A percentile compares a stretch with the other conserved stretches of the same genome.
Conservation (phyloP, 257 asterid genomes). For the Lycium ferocissimum region DNA sequence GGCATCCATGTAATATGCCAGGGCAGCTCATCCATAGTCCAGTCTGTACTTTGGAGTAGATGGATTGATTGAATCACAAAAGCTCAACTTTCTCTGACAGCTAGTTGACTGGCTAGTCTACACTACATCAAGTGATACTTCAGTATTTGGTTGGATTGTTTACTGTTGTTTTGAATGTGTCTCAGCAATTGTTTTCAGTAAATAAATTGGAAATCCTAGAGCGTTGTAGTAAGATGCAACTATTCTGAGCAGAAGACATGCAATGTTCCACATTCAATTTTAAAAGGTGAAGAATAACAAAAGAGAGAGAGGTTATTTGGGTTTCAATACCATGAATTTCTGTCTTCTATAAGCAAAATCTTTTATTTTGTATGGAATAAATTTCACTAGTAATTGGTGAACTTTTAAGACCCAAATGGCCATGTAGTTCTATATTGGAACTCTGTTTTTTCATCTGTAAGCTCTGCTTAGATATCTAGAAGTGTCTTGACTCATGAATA, state of each 20-base stretch:
- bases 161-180: not conserved
- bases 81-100: not conserved
- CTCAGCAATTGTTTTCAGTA: not conserved
- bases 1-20: not conserved
- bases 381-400: not conserved
- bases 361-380: not conserved
- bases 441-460: not conserved
- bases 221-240: not conserved
- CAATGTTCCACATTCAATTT: not conserved
- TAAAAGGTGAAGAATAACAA: not conserved
- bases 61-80: not conserved
- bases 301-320: not conserved
- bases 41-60: not conserved
- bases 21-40: not conserved
- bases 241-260: not conserved
- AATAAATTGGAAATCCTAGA: not conserved
- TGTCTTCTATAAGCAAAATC: constrained; percentile 11
- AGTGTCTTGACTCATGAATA: not conserved
- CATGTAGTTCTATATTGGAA: not conserved
- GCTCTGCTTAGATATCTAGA: not conserved
- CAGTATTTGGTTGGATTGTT: constrained; percentile 2
- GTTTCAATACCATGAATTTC: not conserved
- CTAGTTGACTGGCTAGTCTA: constrained; percentile 21
- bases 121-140: not conserved
- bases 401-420: not conserved